Base-by-base conservation (phyloP, 345 rosid species). In the Eutrema heterophyllum region DNA sequence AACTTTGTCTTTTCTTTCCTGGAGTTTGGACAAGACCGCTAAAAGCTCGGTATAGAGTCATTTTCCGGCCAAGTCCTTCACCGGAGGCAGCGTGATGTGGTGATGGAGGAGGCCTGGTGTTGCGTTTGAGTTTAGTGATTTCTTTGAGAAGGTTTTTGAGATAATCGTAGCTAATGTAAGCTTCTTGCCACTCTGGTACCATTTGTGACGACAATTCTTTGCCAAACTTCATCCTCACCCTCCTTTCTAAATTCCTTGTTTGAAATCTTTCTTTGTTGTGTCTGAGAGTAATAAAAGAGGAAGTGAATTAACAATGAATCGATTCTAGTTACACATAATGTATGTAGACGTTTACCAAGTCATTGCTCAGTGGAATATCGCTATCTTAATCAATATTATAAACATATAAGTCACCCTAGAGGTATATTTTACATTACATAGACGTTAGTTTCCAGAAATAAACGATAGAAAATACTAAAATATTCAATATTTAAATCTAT, bases 131-230 rank as follows among this genome's bases (percentile, higher is more conserved):
- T 51, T 67, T 59, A 26, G 51, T 82, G 29, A 89, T 57, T 9
- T 86, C 93, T 76, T 89, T 89, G 77, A 87, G 72, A 60, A 89
- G 81, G 12, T 81, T 49, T 60, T 89, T 89, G 16, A 86, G 86
- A 67, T 59, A 82, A 50, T 74, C 61, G 33, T 89, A 89, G 62
- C 80, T 83, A 81, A 87, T 75, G 80, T 85, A 87, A 2, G 89
- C 87, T 54, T 86, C 81, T 50, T 83, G 87, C 96, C 96, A 89
- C 80, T n/a, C n/a, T n/a, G n/a, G n/a, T n/a, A n/a, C n/a, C n/a
- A n/a, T n/a, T n/a, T n/a, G n/a, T n/a, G n/a, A 75, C 0, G 41
- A 61, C 41, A 86, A 86, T 66, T 87, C 96, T 73, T 89, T 89
- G n/a, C 89, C 96, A 38, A 86, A 89, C 86, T 89, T 89, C 96